Evolutionary conservation across 2,329 filamentous ascomycete genomes (phyloP), one percentile per base, ranked within the genome.

Genomic region (Fragosphaeria purpurea): DNA sequence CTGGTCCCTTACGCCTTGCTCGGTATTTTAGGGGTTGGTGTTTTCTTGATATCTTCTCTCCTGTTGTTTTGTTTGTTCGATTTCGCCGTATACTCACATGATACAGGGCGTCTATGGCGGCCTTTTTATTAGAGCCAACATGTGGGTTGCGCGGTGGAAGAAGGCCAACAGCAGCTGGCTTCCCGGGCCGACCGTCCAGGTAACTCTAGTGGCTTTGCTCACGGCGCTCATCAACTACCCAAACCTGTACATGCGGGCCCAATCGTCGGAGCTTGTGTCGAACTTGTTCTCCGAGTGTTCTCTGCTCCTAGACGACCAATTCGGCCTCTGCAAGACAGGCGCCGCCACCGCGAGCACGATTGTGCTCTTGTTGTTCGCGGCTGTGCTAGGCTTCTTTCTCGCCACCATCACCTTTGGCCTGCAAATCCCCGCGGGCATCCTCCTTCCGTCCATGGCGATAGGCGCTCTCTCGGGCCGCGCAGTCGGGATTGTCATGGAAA

Each of bases 391-490:
- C 52, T 91, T 95, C 68, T 76, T 90, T 56, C 79, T 98, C 11
- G 83, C 91, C 9, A 81, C 85, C 50, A 76, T 95, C 55, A 97
- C 91, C 0, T 98, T 98, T 63, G 93, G 93, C 42, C 77, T 97
- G 6, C 87, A 95, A 59, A 88, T 98, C 46, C 93, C 93, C 7
- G 91, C 93, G 2, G 93, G 93, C 44, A 95, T 98, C 57, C 89
- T 98, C 53, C 77, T 98, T 2, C 93, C 93, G 1, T 95, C 91
- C 10, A 93, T 98, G 81, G 89, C 91, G 43, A 91, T 98, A 52
- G 93, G 93, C 33, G 93, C 91, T 8, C 75, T 97, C 6, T 87
- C 86, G 50, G 93, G 93, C 31, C 86, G 93, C 40, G 89, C 90
- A 10, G 74, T 97, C 13, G 93, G 93, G 39, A 88, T 96, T 56